Evolutionary conservation across 2,329 filamentous ascomycete genomes (phyloP), one percentile per base, ranked within the genome.

Genomic region (Diaporthe longicolla): DNA sequence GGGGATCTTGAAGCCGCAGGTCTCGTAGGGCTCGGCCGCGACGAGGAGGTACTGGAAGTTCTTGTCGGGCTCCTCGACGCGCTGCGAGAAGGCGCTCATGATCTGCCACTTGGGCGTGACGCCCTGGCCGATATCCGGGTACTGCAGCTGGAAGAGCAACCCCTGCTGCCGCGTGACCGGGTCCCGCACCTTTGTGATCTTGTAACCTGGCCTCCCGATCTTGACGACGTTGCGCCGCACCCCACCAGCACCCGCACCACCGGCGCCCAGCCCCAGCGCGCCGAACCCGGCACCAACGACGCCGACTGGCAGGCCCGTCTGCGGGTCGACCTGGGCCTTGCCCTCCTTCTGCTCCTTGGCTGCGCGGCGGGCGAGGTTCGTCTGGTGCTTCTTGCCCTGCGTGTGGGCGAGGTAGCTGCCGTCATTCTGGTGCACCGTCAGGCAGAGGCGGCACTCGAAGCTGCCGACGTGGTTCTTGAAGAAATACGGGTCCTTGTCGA

Each of bases 391-490:
- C 82, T 97, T 95, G 74, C 97, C 97, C 85, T 99, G 97, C 4
- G 97, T 99, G 85, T 99, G 97, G 1, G 97, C 97, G 78, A 99
- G 95, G 85, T 99, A 99, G 63, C 95, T 98, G 76, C 97, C 97
- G 86, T 99, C 97, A 83, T 99, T 99, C 82, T 99, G 97, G 88
- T 99, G 97, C 6, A 98, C 96, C 0, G 97, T 99, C 35, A 99
- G 88, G 82, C 97, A 99, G 54, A 99, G 93, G 40, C 97, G 94
- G 84, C 97, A 99, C 85, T 99, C 97, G 85, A 98, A 99, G 81
- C 93, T 97, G 81, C 97, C 97, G 80, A 98, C 94, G 85, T 99
- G 96, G 88, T 99, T 99, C 84, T 97, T 97, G 92, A 99, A 99
- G 88, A 98, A 98, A 90, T 98, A 99, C 0, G 97, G 97, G 86